A percentile compares a stretch with the other conserved stretches of the same genome.
These are phyloP conservation scores for Aspergillus bertholletiae DNA, from an alignment of 495 filamentous ascomycete species.

Conservation along the genomic window DNA sequence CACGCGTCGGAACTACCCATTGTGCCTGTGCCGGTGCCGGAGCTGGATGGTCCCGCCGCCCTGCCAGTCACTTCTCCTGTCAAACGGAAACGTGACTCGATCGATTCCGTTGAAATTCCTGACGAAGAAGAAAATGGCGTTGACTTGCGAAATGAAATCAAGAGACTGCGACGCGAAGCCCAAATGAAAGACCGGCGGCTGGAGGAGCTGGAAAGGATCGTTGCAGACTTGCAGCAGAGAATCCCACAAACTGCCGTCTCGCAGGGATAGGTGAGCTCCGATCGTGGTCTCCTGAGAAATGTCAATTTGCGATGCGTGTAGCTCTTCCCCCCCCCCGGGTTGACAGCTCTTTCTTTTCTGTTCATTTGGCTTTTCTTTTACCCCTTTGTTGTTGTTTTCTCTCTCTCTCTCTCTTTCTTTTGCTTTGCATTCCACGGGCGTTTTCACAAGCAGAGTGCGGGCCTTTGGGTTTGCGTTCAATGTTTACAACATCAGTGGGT, in stretches of 20 bases:
- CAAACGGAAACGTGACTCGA: slow-evolving; percentile 45
- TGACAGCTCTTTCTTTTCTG: slow-evolving; percentile 1
- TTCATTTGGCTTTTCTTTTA: neutral
- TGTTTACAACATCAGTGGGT: slow-evolving; percentile 17
- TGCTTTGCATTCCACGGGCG: slow-evolving; percentile 23
- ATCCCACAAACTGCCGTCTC: slow-evolving; percentile 30
- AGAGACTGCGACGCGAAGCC: slow-evolving; percentile 53
- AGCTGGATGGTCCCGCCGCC: slow-evolving; percentile 27
- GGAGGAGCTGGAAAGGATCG: slow-evolving; percentile 43
- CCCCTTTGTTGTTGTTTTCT: slow-evolving; percentile 1
- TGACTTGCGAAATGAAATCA: slow-evolving; percentile 55
- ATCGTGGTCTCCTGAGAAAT: neutral
- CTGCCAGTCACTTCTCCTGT: slow-evolving; percentile 20
- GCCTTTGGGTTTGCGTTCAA: slow-evolving; percentile 14
- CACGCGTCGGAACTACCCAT: slow-evolving; percentile 35
- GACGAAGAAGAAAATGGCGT: slow-evolving; percentile 39
- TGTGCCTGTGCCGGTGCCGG: slow-evolving; percentile 19
- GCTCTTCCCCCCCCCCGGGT: neutral
- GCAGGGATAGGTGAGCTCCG: slow-evolving; percentile 11
- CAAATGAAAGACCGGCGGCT: slow-evolving; percentile 48
- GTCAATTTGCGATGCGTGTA: neutral
- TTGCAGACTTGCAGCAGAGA: slow-evolving; percentile 40
- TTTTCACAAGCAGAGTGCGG: slow-evolving; percentile 16
- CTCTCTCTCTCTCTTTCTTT: slow-evolving; percentile 4
- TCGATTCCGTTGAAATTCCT: slow-evolving; percentile 25